Evolutionary conservation across 805 yeast species (phyloP).

Genomic region (Barnettozyma californica): DNA sequence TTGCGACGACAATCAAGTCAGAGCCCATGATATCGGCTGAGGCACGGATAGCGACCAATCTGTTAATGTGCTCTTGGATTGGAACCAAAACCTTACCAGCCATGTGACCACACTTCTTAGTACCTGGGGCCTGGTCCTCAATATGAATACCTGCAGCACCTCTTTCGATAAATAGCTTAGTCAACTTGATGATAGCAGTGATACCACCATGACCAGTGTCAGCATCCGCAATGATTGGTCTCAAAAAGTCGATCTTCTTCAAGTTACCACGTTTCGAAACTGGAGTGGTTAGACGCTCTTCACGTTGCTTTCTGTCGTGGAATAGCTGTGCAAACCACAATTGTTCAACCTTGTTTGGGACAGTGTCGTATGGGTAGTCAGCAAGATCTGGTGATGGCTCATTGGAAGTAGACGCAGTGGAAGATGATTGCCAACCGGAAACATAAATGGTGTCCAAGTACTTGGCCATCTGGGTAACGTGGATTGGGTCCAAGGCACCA

Average conservation of each 20-base stretch:
- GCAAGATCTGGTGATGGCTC: slow-evolving; percentile 99
- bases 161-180: slow-evolving; percentile 92
- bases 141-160: slow-evolving; percentile 99
- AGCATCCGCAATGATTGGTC: slow-evolving; percentile 96
- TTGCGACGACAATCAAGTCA: slow-evolving; percentile 81
- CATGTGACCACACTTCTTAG: slow-evolving; percentile 99
- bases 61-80: slow-evolving; percentile 93
- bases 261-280: slow-evolving; percentile 62
- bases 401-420: slow-evolving; percentile 94
- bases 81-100: slow-evolving; percentile 98
- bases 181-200: slow-evolving; percentile 91
- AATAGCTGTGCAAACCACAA: slow-evolving; percentile 93
- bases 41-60: slow-evolving; percentile 90
- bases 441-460: slow-evolving; percentile 89
- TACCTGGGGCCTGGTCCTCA: slow-evolving; percentile 98
- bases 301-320: slow-evolving; percentile 95
- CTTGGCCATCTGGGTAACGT: slow-evolving; percentile 94
- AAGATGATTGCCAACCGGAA: slow-evolving; percentile 98
- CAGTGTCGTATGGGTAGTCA: slow-evolving; percentile 98
- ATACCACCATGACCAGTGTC: slow-evolving; percentile 99
- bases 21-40: slow-evolving; percentile 91
- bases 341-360: slow-evolving; percentile 97
- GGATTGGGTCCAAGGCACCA: slow-evolving; percentile 95
- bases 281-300: slow-evolving; percentile 49
- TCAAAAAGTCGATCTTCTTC: slow-evolving; percentile 76